phyloP scores from a whole-genome alignment of 2,329 filamentous ascomycete species.

The Aspergillus puulaauensis region DNA sequence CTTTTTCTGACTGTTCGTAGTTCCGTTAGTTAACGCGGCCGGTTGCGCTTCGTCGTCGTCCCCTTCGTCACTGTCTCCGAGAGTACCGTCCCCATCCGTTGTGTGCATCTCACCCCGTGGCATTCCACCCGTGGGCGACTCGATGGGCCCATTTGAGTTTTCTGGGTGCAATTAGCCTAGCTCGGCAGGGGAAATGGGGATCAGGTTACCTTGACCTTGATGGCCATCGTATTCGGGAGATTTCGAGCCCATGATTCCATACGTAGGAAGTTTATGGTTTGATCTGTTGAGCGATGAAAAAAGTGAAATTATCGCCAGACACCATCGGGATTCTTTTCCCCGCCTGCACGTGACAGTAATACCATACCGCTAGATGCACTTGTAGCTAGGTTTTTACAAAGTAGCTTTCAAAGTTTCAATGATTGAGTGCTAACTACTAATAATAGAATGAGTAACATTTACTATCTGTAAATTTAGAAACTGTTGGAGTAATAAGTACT shows the following conservation, averaged over 20 bases:
- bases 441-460: too few relatives aligned
- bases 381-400: too few relatives aligned
- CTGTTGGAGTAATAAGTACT: too few relatives aligned
- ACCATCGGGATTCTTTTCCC: too few relatives aligned
- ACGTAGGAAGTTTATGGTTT: not conserved
- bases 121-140: constrained; percentile 2
- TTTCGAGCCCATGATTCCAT: constrained; percentile 11
- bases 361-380: too few relatives aligned
- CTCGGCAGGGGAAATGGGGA: not conserved
- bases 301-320: not conserved
- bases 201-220: not conserved
- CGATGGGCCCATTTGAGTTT: not conserved
- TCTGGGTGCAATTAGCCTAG: not conserved
- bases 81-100: constrained; percentile 7
- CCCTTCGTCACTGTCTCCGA: constrained; percentile 7
- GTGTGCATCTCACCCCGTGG: constrained; percentile 3
- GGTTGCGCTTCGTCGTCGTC: constrained; percentile 8
- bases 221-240: constrained; percentile 5
- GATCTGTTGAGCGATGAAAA: not conserved
- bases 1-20: constrained; percentile 10
- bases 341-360: too few relatives aligned
- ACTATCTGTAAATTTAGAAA: too few relatives aligned
- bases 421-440: too few relatives aligned
- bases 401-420: too few relatives aligned
- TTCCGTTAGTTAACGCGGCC: not conserved